Percentiles rank a stretch among this genome's conserved stretches.
Conservation (phyloP, 495 filamentous ascomycete genomes). For the Daldinia caldariorum region DNA sequence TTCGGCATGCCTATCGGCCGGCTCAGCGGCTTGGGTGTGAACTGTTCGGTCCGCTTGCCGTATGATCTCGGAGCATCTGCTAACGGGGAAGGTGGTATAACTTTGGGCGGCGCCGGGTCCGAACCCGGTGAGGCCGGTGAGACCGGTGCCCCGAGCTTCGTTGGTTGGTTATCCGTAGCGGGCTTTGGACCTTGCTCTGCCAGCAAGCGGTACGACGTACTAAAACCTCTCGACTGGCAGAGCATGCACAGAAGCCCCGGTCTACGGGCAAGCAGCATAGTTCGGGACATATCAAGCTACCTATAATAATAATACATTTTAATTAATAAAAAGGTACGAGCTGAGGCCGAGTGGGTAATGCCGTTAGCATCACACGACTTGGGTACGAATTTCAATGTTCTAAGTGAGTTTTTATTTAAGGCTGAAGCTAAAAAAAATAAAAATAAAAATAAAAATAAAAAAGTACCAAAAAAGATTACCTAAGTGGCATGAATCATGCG, state of each 20-base stretch:
- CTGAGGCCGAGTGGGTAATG: conserved; percentile 20
- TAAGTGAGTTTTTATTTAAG: conserved; percentile 19
- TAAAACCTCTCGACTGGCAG: conserved; percentile 61
- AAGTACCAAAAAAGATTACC: conserved; percentile 18
- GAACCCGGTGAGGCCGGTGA: conserved; percentile 20
- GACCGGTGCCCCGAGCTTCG: conserved; percentile 22
- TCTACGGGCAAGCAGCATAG: conserved; percentile 35
- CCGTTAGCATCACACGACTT: conserved; percentile 11
- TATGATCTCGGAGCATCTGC: conserved; percentile 62
- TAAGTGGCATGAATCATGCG: conserved; percentile 12
- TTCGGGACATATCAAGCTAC: not conserved
- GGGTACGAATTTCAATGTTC: conserved; percentile 3
- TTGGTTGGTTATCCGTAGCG: conserved; percentile 4
- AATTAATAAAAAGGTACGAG: conserved; percentile 11
- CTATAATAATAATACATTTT: conserved; percentile 31
- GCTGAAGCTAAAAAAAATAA: conserved; percentile 32
- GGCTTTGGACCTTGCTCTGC: conserved; percentile 42
- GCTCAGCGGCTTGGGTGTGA: conserved; percentile 73
- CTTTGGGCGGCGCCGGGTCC: conserved; percentile 10
- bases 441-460: too few species aligned
- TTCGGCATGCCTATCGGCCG: conserved; percentile 81
- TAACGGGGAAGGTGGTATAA: conserved; percentile 48
- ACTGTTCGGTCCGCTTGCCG: conserved; percentile 66
- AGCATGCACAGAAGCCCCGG: conserved; percentile 52
- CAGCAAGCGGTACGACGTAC: conserved; percentile 54